Base-by-base conservation (phyloP, 1,139 yeast species). In the Blastobotrys buckinghamii region DNA sequence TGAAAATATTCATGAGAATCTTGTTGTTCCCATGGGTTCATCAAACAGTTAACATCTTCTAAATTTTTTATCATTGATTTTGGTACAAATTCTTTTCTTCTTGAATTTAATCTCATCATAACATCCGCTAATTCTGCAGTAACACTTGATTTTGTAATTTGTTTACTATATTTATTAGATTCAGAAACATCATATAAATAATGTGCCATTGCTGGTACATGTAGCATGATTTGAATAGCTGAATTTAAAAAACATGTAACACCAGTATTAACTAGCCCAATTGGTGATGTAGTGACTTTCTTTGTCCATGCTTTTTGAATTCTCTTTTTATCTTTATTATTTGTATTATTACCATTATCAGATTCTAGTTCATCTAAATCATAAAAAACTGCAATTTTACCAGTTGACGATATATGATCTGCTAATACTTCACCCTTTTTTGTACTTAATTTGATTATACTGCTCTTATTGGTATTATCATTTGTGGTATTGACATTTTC, bases 1-100 rank as follows among this genome's bases (percentile, higher is more conserved):
- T 90, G 89, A 64, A 82, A 87, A 67, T 90, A 92, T 67, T 92
- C 99, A 66, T 92, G 99, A 0, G 96, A 85, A 66, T 92, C 99
- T 67, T 92, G 97, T 66, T 92, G 98, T 66, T 88, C 90, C 96
- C 96, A 89, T 64, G 83, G 92, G 37, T 90, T 82, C 96, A 90
- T 88, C 94, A 87, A 84, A 63, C 96, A 88, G 66, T 90, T 90
- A 59, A 90, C 88, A 59, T 88, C 96, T 47, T 79, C 86, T 50
- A 90, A 71, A 54, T 92, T 74, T 47, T 75, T 74, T 49, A 89
- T 82, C 58, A 90, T 73, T 58, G 77, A 79, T 58, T 81, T 80
- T 4, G 97, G 97, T 20, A 68, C 55, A 53, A 50, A 42, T 45
- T 55, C 54, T 53, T 55, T 50, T 39, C 58, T 58, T 48, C 66